Evolutionary conservation across 306 rosid genomes (phyloP), one percentile per base, ranked within the genome.

Genomic region (Cicer bijugum): DNA sequence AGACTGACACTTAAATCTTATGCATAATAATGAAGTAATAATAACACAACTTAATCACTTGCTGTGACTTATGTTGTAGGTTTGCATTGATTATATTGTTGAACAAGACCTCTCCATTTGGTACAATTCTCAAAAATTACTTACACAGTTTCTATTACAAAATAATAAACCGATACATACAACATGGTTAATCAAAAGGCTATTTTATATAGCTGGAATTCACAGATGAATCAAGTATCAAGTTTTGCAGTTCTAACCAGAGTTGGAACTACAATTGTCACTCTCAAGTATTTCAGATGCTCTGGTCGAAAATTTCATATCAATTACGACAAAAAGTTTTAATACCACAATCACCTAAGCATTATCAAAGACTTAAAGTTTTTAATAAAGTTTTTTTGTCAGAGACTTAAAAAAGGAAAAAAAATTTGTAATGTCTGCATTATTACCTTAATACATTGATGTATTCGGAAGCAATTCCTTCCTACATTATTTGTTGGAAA

Each of bases 381-480:
- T 17, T 17, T 17, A 1, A 17, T 17, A 17, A 17, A 17, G 19
- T 17, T 17, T 17, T 17, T 17, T 58, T 35, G 23, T 28, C 37
- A 46, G 9, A 16, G 39, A 35, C 53, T 57, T 47, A 50, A 39
- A 67, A 48, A 77, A 37, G 28, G 35, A 48, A 60, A 46, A 57
- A 17, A 46, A 57, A 17, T 39, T 17, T 11, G 10, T 28, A 44
- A 38, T 38, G 60, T 40, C 69, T 48, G 59, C 35, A 17, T 57
- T 60, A 67, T 80, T 82, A 93, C 98, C 98, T 93, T 93, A 76
- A 93, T 91, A 75, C 98, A 93, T 67, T 93, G 98, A 83, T 93
- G 98, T 80, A 93, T 91, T 38, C 98, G 86, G 77, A 93, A 93
- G 86, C 98, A 93, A 89, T 93, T 93, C 81, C 97, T 85, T 74